These are phyloP conservation scores for Brassica cretica DNA, from an alignment of 345 rosid genomes.

Conservation along the genomic window DNA sequence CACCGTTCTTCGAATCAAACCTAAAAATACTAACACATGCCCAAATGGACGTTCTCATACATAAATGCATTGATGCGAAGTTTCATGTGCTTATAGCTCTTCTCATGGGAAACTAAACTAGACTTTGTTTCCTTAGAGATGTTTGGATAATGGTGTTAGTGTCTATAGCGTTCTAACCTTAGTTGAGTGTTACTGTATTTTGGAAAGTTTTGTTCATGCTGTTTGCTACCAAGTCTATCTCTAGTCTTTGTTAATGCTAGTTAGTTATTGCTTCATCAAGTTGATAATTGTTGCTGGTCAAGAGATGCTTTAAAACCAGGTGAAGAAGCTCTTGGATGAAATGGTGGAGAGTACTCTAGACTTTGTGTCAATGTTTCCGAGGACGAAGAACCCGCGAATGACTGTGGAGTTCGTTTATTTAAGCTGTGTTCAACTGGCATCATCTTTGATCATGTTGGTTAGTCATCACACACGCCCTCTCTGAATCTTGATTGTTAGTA, in stretches of 20 bases:
- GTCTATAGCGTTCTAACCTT: not conserved
- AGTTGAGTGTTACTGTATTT: not conserved
- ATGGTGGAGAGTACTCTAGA: constrained; percentile 61
- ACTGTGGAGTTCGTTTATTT: constrained; percentile 51
- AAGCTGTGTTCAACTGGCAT: no score
- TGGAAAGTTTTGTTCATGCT: not conserved
- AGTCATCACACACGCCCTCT: no score
- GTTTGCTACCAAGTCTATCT: not conserved
- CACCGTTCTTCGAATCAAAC: constrained; percentile 41
- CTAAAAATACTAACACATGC: constrained; percentile 69
- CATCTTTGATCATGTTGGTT: no score
- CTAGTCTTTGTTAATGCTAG: constrained; percentile 1
- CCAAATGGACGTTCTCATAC: constrained; percentile 60
- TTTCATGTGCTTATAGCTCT: no score
- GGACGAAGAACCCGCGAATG: constrained; percentile 38
- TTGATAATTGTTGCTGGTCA: constrained; percentile 9
- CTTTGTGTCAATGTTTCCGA: constrained; percentile 40
- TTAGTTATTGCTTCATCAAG: not conserved
- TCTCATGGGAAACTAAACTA: no score
- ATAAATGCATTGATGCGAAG: no score
- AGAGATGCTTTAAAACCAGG: constrained; percentile 46
- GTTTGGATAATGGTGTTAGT: not conserved
- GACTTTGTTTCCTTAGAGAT: no score
- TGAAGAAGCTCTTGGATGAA: constrained; percentile 53
- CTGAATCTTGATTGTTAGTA: constrained; percentile 39